Conservation (phyloP, 2,329 filamentous ascomycete genomes). For the Sclerotinia trifoliorum region DNA sequence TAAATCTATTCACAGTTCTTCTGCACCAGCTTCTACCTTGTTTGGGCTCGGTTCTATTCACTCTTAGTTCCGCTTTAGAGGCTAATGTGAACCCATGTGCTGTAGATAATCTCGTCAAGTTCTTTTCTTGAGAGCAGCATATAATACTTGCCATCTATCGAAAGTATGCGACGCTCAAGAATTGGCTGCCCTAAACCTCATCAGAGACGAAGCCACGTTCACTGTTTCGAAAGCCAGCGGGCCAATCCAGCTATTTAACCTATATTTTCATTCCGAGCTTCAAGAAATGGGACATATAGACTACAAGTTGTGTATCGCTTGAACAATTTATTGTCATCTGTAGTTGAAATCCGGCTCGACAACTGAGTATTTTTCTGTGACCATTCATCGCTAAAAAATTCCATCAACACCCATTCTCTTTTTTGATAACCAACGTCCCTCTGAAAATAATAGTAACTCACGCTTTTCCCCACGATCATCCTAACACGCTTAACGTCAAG, state of each 20-base stretch:
- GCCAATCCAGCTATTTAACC: too few species aligned
- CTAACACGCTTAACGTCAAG: too few species aligned
- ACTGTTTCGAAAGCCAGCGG: not conserved
- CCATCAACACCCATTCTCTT: too few species aligned
- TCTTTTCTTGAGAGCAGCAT: not conserved
- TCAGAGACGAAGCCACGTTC: not conserved
- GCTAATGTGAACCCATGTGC: too few species aligned
- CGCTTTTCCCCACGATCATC: too few species aligned
- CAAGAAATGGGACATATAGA: not conserved
- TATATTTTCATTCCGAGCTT: not conserved
- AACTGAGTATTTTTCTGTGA: not conserved
- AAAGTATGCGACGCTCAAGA: not conserved
- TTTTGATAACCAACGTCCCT: not conserved
- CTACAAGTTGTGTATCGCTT: not conserved
- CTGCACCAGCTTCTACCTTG: too few species aligned
- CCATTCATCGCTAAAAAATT: not conserved
- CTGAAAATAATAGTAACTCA: not conserved
- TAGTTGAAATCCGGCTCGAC: fast-evolving
- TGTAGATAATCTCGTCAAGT: fast-evolving
- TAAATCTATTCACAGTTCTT: too few species aligned
- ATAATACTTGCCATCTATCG: not conserved
- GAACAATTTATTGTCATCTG: not conserved
- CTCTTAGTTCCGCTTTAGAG: too few species aligned
- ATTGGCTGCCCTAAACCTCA: not conserved
- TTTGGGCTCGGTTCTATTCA: too few species aligned